These are phyloP conservation scores for Neodidymelliopsis sp. DNA, from an alignment of 2,329 filamentous ascomycete species.

Conservation along the genomic window DNA sequence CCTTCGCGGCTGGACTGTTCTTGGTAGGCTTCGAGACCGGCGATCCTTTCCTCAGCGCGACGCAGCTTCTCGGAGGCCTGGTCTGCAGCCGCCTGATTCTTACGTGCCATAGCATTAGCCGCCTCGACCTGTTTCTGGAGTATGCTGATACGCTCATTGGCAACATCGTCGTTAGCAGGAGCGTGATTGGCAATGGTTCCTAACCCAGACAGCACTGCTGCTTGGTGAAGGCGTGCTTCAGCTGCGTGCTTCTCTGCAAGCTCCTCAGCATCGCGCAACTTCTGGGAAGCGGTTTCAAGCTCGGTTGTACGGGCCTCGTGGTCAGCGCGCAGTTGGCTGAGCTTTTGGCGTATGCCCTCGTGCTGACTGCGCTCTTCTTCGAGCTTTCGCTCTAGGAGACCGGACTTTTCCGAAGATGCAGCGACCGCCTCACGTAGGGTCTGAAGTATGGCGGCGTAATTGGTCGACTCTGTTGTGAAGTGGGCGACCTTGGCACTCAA, in stretches of 20 bases:
- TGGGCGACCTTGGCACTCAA: slow-evolving; percentile 73
- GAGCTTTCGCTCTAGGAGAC: slow-evolving; percentile 79
- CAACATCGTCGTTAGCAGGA: slow-evolving; percentile 56
- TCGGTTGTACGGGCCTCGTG: slow-evolving; percentile 83
- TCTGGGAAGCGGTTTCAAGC: slow-evolving; percentile 75
- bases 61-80: slow-evolving; percentile 86
- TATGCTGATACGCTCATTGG: slow-evolving; percentile 71
- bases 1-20: slow-evolving; percentile 96
- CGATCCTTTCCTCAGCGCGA: slow-evolving; percentile 93
- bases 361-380: slow-evolving; percentile 81
- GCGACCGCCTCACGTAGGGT: slow-evolving; percentile 79
- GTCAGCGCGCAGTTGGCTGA: slow-evolving; percentile 79
- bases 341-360: slow-evolving; percentile 77
- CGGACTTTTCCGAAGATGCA: slow-evolving; percentile 79
- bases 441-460: slow-evolving; percentile 74
- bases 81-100: slow-evolving; percentile 90
- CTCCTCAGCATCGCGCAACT: slow-evolving; percentile 85
- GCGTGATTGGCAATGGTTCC: slow-evolving; percentile 72
- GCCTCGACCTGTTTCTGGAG: slow-evolving; percentile 81
- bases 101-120: slow-evolving; percentile 81
- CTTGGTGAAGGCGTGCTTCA: slow-evolving; percentile 85
- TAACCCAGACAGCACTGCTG: slow-evolving; percentile 82
- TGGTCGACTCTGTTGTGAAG: slow-evolving; percentile 70
- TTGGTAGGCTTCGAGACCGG: slow-evolving; percentile 94
- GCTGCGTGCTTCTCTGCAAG: slow-evolving; percentile 84